These are phyloP conservation scores for Macadamia tetraphylla DNA, from an alignment of 164 flowering plant species.

Conservation along the genomic window DNA sequence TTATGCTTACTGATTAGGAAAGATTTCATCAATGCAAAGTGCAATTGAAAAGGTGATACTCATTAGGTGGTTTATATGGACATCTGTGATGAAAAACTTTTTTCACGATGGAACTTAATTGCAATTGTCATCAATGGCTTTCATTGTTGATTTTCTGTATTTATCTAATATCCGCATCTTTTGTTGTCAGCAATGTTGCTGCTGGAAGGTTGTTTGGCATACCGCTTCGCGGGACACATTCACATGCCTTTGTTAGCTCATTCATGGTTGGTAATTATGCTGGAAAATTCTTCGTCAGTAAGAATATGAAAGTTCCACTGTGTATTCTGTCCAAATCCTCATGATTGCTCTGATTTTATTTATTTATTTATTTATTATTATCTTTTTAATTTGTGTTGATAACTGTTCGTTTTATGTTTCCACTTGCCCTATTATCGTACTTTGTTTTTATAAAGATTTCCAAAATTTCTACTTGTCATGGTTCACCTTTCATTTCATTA, in stretches of 20 bases:
- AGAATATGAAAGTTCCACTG: neutral
- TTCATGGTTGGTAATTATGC: conserved; percentile 60
- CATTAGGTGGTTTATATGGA: no score
- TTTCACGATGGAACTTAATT: neutral
- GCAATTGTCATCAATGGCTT: neutral
- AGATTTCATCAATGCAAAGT: no score
- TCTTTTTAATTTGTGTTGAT: neutral
- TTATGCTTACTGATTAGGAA: no score
- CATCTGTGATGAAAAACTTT: neutral
- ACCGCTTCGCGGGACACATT: conserved; percentile 97
- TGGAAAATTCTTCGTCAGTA: neutral
- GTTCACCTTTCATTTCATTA: no score
- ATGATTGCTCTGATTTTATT: neutral
- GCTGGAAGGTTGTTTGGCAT: conserved; percentile 95
- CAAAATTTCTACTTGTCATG: neutral
- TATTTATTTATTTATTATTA: neutral
- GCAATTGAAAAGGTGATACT: no score
- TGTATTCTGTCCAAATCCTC: neutral
- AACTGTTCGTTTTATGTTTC: neutral
- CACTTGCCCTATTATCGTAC: neutral
- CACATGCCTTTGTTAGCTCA: conserved; percentile 99
- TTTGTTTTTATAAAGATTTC: neutral
- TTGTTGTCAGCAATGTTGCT: conserved; percentile 71
- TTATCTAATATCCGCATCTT: neutral
- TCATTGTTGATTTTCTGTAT: neutral